Base-by-base conservation (phyloP, 805 yeast species). In the Blastobotrys parvus region DNA sequence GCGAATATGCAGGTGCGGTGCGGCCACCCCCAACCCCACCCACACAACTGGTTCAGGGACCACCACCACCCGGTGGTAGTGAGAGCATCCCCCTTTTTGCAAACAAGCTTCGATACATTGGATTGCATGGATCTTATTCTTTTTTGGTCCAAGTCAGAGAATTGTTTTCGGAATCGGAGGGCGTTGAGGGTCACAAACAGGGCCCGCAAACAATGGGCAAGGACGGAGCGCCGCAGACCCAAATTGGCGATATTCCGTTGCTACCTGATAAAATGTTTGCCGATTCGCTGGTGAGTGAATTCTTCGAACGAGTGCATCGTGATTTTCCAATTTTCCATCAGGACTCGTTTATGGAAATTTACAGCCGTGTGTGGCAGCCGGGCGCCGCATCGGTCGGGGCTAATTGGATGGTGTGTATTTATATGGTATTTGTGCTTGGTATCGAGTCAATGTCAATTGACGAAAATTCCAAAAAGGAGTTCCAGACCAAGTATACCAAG, bases 131-230 rank as follows among this genome's bases (percentile, higher is more conserved):
- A 27, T 38, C 41, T 17, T 38, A 27, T 30, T 38, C 41, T 3
- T 31, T 38, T 16, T 19, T 38, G 35, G 41, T 38, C 7, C 41
- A 38, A 19, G 41, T 38, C 3, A 31, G 41, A 3, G 8, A 31
- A 8, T 16, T 38, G 23, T 38, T 38, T 29, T 15, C 35, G 11
- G 34, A 31, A 15, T 17, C 8, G 11, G 27, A 20, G 22, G 41
- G 35, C n/a, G 16, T 19, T 13, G 33, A 38, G 18, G 35, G 33
- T 16, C 34, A 38, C 16, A 38, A 15, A 10, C 22, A 17, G 35
- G 35, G 25, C 6, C 41, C 41, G 21, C 41, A 38, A 32, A 38
- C 41, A 38, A 38, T 38, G 41, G 41, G 41, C 27, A 17, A 18
- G 13, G 41, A 30, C 18, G 17, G 25, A 3, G 11, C 17, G 21